phyloP scores from a whole-genome alignment of 1,139 yeast species.

The Kodamaea alishanica region DNA sequence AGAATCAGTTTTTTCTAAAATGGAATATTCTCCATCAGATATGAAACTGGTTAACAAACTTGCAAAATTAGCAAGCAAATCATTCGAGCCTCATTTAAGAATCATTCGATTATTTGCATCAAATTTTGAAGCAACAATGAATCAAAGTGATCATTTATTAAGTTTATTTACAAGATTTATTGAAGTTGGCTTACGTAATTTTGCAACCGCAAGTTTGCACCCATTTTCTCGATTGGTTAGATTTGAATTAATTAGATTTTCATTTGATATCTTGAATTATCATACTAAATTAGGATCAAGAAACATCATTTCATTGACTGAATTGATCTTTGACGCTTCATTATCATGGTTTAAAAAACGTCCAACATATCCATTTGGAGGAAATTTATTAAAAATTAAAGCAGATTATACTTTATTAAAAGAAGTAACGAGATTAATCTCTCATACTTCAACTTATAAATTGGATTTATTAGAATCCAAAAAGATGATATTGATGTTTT shows the following conservation, averaged over 20 bases:
- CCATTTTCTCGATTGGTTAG: conserved; percentile 75
- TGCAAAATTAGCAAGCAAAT: conserved; percentile 45
- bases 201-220: conserved; percentile 65
- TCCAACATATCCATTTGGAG: conserved; percentile 78
- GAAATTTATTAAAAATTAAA: conserved; percentile 66
- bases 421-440: conserved; percentile 43
- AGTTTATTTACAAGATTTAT: conserved; percentile 66
- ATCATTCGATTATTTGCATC: conserved; percentile 69
- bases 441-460: conserved; percentile 22
- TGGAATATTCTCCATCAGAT: conserved; percentile 91
- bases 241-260: conserved; percentile 68
- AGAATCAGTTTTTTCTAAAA: conserved; percentile 61
- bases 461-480: conserved; percentile 36
- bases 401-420: conserved; percentile 63
- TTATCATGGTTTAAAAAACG: conserved; percentile 74
- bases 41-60: conserved; percentile 53
- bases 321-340: conserved; percentile 59
- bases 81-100: conserved; percentile 70
- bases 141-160: conserved; percentile 68
- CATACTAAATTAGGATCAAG: conserved; percentile 50
- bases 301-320: conserved; percentile 43
- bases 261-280: conserved; percentile 59
- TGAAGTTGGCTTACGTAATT: conserved; percentile 53
- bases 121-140: conserved; percentile 77
- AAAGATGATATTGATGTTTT: conserved; percentile 51